Evolutionary conservation across 495 filamentous ascomycete genomes (phyloP), one percentile per base, ranked within the genome.

Genomic region (Penicilliopsis zonata): DNA sequence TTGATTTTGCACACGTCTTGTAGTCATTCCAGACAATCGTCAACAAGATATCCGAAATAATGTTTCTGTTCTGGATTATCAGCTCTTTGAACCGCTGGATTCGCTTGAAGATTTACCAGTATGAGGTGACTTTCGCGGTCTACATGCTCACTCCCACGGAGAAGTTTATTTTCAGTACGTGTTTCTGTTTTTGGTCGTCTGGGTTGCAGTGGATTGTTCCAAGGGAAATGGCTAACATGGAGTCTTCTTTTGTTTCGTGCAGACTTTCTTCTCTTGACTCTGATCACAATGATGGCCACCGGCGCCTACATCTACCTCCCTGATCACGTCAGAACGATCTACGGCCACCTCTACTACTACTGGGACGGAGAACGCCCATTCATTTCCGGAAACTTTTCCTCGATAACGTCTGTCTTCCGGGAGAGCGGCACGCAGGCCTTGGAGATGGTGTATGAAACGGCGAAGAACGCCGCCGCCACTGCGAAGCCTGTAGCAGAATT

Each of bases 211-310:
- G 26, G 22, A 24, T 24, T n/a, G 22, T 2, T 9, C n/a, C n/a
- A n/a, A n/a, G n/a, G n/a, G n/a, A n/a, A n/a, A n/a, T n/a, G n/a
- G n/a, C n/a, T n/a, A 6, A 4, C 9, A 13, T 20, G 9, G 40
- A 38, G 20, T 42, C 24, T 9, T 17, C 22, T 13, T 10, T 6
- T 15, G 10, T n/a, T 1, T 28, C 13, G 14, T 23, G 20, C 40
- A 98, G 90, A 94, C 67, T 86, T 82, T 7, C 69, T 94, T 51
- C 67, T 94, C 49, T 86, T 98, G 59, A 75, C 92, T 45, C 75
- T 92, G 47, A 55, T 83, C 55, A 75, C 74, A 42, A 78, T 96
- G 67, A 73, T 93, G 47, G 68, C 86, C 39, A 80, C 86, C 44
- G 90, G 82, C 35, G 74, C 74, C 42, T 80, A 80, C 26, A 72